Evolutionary conservation across 805 yeast genomes (phyloP), one percentile per base, ranked within the genome.

Genomic region (Sungouiozyma ichnusensis): DNA sequence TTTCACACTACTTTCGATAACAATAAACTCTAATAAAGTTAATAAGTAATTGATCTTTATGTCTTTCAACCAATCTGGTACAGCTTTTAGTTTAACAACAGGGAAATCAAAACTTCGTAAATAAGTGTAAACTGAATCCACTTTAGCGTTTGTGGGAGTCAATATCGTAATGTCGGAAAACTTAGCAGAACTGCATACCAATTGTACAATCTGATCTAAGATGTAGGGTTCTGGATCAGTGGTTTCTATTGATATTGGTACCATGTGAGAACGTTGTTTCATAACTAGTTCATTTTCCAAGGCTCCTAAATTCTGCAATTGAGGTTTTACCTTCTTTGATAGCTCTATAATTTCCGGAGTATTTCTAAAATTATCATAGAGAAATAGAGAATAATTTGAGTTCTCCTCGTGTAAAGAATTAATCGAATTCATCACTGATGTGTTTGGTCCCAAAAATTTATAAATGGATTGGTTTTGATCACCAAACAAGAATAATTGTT

Each of bases 401-500:
- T 36, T 45, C 29, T n/a, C 18, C 2, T 54, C 36, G 29, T 53
- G 45, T 7, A 46, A 24, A 6, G 37, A 19, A 3, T 51, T 49
- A 8, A 68, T 44, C 3, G 48, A 37, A 3, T 45, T 33, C 11
- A 71, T 56, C 3, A 65, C 60, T 3, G 54, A 40, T 1, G 66
- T 65, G 35, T 66, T 64, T 0, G 79, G 66, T 0, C 85, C 85
- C 34, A 81, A 53, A 54, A 83, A 83, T 20, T 69, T 77, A 54
- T 79, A 83, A 20, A 83, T 78, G 40, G 82, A 71, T 58, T 83
- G 90, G 54, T 76, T 69, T 1, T 77, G 73, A 58, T 83, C 90
- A 1, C 88, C 88, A 3, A 86, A 81, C 16, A 82, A 57, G 1
- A 80, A 71, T 31, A 83, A 51, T 55, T 82, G 87, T 41, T 73